phyloP scores from a whole-genome alignment of 1,284 basidiomycete genomes.

The Pascua sp. region DNA sequence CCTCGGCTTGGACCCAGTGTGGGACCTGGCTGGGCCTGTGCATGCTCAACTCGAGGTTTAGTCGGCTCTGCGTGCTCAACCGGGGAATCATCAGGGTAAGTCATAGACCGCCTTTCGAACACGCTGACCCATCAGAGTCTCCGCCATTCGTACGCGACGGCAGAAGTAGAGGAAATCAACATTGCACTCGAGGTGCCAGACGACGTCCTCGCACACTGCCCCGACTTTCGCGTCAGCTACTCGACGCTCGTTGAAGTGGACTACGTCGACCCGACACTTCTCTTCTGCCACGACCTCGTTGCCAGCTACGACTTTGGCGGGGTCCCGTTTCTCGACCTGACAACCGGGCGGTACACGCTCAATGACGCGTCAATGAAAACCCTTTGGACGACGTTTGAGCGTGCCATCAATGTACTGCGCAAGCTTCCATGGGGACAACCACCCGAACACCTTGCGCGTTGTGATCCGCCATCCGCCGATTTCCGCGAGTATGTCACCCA shows the following conservation, averaged over 20 bases:
- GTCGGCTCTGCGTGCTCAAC: conserved; percentile 3
- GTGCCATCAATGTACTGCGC: neutral
- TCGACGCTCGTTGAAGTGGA: neutral
- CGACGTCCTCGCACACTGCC: neutral
- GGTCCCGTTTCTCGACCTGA: neutral
- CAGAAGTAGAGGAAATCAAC: neutral
- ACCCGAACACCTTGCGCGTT: neutral
- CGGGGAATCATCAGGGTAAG: neutral
- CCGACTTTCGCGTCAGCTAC: neutral
- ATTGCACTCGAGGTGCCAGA: neutral
- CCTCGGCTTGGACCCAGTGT: conserved; percentile 1
- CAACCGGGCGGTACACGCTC: neutral
- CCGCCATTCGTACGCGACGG: neutral
- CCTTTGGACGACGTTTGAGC: neutral
- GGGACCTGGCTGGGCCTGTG: conserved; percentile 2
- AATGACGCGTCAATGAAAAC: neutral
- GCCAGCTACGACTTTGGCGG: neutral
- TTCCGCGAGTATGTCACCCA: neutral
- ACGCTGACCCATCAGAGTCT: neutral
- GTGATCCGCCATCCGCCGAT: neutral
- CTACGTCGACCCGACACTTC: neutral
- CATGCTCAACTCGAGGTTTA: conserved; percentile 3
- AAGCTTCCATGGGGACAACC: neutral
- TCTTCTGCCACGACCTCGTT: conserved; percentile 1
- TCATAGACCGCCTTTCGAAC: too few relatives aligned